phyloP scores from a whole-genome alignment of 2,329 filamentous ascomycete species.

The Penicillium sp. region DNA sequence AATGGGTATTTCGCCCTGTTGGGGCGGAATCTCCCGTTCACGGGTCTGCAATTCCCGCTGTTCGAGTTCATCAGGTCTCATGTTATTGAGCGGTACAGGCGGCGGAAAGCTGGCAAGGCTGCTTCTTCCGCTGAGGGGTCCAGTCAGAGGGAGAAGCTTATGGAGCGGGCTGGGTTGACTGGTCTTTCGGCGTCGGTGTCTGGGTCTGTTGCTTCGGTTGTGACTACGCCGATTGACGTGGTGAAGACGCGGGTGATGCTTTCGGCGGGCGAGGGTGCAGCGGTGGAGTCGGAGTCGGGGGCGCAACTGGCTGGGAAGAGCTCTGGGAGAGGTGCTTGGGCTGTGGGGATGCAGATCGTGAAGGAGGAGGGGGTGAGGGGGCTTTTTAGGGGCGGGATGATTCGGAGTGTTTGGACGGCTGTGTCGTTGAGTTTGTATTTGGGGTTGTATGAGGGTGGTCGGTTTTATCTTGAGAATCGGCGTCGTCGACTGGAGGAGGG shows the following conservation, averaged over 20 bases:
- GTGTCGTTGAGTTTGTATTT: constrained; percentile 82
- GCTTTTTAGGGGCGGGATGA: constrained; percentile 70
- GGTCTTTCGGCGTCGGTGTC: constrained; percentile 72
- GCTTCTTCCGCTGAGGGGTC: constrained; percentile 1
- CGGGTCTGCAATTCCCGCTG: constrained; percentile 83
- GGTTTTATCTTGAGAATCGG: constrained; percentile 57
- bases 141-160: constrained; percentile 43
- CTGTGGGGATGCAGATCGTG: constrained; percentile 67
- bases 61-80: constrained; percentile 70
- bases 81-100: constrained; percentile 51
- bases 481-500: constrained; percentile 18
- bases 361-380: constrained; percentile 69
- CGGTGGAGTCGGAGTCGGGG: not conserved
- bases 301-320: constrained; percentile 16
- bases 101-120: constrained; percentile 28
- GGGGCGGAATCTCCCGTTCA: constrained; percentile 82
- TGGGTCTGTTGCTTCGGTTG: constrained; percentile 71
- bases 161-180: constrained; percentile 71
- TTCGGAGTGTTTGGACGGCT: constrained; percentile 79
- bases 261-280: constrained; percentile 49
- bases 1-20: constrained; percentile 79
- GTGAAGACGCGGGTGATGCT: constrained; percentile 91
- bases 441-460: constrained; percentile 80
- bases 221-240: constrained; percentile 89
- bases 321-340: constrained; percentile 50